Percentiles rank a stretch among this genome's conserved stretches.
These are phyloP conservation scores for Kurtzmaniella quercitrusa DNA, from an alignment of 1,139 yeast species.

Conservation along the genomic window DNA sequence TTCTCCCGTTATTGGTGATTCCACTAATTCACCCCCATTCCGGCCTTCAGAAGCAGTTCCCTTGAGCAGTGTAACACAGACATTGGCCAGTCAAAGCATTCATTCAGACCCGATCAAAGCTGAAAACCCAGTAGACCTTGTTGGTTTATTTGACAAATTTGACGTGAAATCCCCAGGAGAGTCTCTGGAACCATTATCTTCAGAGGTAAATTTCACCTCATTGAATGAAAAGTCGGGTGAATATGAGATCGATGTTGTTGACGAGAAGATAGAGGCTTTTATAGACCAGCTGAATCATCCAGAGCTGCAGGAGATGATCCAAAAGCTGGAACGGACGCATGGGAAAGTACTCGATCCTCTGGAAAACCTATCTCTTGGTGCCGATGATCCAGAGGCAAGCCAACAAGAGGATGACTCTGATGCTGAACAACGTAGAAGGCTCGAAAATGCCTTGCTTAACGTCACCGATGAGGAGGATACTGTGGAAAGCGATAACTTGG, in stretches of 20 bases:
- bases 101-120: constrained; percentile 6
- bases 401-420: background rate
- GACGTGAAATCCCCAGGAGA: constrained; percentile 19
- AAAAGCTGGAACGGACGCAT: constrained; percentile 1
- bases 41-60: constrained; percentile 9
- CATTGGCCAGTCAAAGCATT: constrained; percentile 20
- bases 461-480: background rate
- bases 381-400: background rate
- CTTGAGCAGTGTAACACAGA: constrained; percentile 21
- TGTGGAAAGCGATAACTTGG: background rate
- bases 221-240: constrained; percentile 2
- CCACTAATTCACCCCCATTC: constrained; percentile 6
- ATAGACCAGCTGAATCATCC: constrained; percentile 10
- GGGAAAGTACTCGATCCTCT: background rate
- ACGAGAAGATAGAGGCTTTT: constrained; percentile 5
- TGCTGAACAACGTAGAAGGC: background rate
- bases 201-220: background rate
- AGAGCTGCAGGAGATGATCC: constrained; percentile 5
- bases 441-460: constrained; percentile 2
- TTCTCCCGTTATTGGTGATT: constrained; percentile 1
- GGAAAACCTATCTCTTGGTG: background rate
- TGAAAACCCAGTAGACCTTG: constrained; percentile 21
- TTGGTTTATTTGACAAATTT: constrained; percentile 38
- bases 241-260: constrained; percentile 4
- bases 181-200: background rate